These are phyloP conservation scores for Lodderomyces metapsilosis DNA, from an alignment of 1,139 yeast genomes.

Conservation along the genomic window DNA sequence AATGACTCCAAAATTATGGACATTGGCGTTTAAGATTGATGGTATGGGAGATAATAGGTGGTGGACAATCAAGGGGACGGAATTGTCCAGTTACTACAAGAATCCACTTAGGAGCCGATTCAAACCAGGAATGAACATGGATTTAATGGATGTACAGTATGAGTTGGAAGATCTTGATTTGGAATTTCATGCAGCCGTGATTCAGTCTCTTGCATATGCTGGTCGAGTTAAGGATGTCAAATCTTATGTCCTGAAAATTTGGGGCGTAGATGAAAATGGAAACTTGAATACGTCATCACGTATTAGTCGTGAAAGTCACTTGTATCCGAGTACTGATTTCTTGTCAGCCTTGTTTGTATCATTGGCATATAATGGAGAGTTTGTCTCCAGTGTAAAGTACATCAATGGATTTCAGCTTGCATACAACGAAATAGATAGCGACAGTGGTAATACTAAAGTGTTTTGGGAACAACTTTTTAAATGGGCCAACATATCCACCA, in stretches of 20 bases:
- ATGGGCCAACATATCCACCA: conserved; percentile 36
- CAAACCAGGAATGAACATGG: conserved; percentile 7
- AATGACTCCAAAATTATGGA: conserved; percentile 38
- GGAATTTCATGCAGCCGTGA: conserved; percentile 26
- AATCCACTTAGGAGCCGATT: conserved; percentile 15
- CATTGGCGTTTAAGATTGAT: conserved; percentile 30
- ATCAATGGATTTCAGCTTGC: conserved; percentile 36
- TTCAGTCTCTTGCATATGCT: conserved; percentile 35
- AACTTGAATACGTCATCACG: conserved; percentile 11
- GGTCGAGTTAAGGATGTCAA: conserved; percentile 24
- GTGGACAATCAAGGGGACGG: conserved; percentile 29
- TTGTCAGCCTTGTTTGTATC: conserved; percentile 32
- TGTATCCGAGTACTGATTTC: conserved; percentile 27
- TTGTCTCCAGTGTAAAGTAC: conserved; percentile 32
- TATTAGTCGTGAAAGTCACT: conserved; percentile 17
- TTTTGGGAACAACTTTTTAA: conserved; percentile 40
- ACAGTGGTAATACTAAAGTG: conserved; percentile 18
- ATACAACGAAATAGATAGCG: conserved; percentile 24
- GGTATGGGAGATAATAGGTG: conserved; percentile 34
- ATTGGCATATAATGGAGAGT: conserved; percentile 30
- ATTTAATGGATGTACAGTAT: conserved; percentile 6
- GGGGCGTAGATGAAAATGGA: conserved; percentile 33
- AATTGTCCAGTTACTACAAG: conserved; percentile 17
- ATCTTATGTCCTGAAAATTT: conserved; percentile 27
- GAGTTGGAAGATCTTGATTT: conserved; percentile 15